Evolutionary conservation across 1,284 basidiomycete species (phyloP).

Genomic region (Cryptococcus floricola): DNA sequence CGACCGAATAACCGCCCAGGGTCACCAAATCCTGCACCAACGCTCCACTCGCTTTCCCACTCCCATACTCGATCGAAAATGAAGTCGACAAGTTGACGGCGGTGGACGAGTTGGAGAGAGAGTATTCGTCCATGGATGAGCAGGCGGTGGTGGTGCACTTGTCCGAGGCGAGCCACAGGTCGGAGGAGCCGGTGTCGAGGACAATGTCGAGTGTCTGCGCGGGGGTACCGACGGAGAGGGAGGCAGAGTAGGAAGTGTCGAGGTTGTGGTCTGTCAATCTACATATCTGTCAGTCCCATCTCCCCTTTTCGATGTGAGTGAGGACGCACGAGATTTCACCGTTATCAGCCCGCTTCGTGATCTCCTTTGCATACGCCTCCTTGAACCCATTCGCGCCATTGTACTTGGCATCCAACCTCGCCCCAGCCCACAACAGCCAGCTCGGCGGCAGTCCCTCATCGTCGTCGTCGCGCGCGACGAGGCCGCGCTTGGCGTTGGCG

Average conservation of each 20-base stretch:
- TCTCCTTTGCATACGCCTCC: constrained; percentile 12
- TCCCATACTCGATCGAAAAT: constrained; percentile 49
- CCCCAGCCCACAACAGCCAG: constrained; percentile 34
- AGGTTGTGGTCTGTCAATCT: constrained; percentile 36
- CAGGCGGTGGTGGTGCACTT: constrained; percentile 28
- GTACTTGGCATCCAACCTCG: constrained; percentile 36
- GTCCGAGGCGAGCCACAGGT: constrained; percentile 51
- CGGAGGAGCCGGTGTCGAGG: constrained; percentile 57
- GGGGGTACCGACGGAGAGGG: constrained; percentile 46
- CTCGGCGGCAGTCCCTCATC: constrained; percentile 21
- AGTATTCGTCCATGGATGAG: constrained; percentile 28
- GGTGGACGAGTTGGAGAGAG: constrained; percentile 15
- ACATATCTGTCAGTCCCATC: neutral
- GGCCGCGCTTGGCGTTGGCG: constrained; percentile 9
- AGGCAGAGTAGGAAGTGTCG: constrained; percentile 47
- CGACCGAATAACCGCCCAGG: constrained; percentile 74
- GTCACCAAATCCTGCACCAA: constrained; percentile 70
- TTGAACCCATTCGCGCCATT: constrained; percentile 30
- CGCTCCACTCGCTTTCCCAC: constrained; percentile 66
- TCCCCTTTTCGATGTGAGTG: neutral
- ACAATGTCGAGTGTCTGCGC: constrained; percentile 55
- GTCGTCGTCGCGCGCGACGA: constrained; percentile 6
- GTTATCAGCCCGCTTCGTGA: constrained; percentile 8
- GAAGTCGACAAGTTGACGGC: constrained; percentile 22
- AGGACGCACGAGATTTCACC: constrained; percentile 17